These are phyloP conservation scores for Xylaria sp. DNA, from an alignment of 2,329 filamentous ascomycete genomes.

Conservation along the genomic window DNA sequence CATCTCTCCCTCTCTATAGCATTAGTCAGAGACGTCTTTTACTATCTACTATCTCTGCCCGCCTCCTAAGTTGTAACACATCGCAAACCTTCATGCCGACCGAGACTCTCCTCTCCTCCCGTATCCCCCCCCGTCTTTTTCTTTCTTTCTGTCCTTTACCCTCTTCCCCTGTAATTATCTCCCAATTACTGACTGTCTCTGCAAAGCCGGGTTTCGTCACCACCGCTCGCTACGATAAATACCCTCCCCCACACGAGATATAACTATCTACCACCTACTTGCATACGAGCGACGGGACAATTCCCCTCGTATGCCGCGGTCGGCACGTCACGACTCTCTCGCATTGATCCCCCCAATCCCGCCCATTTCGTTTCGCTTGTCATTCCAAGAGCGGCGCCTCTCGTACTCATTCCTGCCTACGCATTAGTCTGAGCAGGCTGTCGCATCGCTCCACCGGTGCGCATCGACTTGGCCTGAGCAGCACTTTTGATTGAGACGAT, in stretches of 20 bases:
- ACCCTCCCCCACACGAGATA: neutral
- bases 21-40: neutral
- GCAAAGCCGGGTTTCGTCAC: neutral
- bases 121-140: neutral
- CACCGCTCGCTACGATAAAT: neutral
- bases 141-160: neutral
- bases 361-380: neutral
- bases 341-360: neutral
- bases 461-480: slow-evolving; percentile 15
- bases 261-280: neutral
- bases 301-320: slow-evolving; percentile 14
- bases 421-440: slow-evolving; percentile 6
- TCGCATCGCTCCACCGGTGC: slow-evolving; percentile 22
- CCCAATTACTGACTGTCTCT: neutral
- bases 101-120: neutral
- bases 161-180: neutral
- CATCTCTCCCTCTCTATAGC: neutral
- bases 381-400: neutral
- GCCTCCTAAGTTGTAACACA: neutral
- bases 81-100: neutral
- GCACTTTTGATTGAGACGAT: neutral
- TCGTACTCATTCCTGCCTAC: neutral
- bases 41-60: neutral
- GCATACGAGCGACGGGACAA: slow-evolving; percentile 1
- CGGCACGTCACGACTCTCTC: slow-evolving; percentile 1